These are phyloP conservation scores for Penicillium sp. DNA, from an alignment of 2,329 filamentous ascomycete genomes.

Conservation along the genomic window DNA sequence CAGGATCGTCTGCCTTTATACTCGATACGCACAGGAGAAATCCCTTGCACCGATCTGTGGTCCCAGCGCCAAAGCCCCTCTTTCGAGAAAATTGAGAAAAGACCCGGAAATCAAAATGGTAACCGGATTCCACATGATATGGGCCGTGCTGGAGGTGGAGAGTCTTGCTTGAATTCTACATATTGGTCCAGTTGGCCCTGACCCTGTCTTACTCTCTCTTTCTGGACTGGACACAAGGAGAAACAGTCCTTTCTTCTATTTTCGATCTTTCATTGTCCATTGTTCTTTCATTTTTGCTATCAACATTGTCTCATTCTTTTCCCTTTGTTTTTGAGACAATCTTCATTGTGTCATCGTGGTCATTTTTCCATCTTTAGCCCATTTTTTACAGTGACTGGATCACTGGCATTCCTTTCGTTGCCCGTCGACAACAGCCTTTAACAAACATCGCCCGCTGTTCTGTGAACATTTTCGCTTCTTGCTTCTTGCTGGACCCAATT, in stretches of 20 bases:
- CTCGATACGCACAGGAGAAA: not conserved
- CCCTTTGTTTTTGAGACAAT: conserved; percentile 15
- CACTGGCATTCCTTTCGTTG: conserved; percentile 34
- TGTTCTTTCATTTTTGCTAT: not conserved
- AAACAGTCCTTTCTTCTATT: conserved; percentile 14
- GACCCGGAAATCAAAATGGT: not conserved
- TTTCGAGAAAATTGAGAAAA: not conserved
- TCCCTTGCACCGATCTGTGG: conserved; percentile 1
- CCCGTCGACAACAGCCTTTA: conserved; percentile 17
- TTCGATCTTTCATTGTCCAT: not conserved
- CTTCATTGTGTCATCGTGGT: conserved; percentile 12
- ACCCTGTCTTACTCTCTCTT: conserved; percentile 3
- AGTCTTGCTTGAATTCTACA: conserved; percentile 17
- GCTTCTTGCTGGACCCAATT: conserved; percentile 2
- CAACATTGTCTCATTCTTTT: conserved; percentile 2
- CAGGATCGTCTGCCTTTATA: not conserved
- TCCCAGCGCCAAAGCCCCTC: conserved; percentile 8
- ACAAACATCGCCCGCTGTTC: conserved; percentile 9
- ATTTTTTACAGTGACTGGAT: conserved; percentile 23
- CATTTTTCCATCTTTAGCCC: conserved; percentile 14
- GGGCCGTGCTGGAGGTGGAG: conserved; percentile 5
- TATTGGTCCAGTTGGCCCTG: conserved; percentile 1
- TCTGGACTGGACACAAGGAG: conserved; percentile 3
- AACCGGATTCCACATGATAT: not conserved
- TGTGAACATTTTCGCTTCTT: conserved; percentile 16